These are phyloP conservation scores for Iris pallida DNA, from an alignment of 116 monocot species.

Conservation along the genomic window DNA sequence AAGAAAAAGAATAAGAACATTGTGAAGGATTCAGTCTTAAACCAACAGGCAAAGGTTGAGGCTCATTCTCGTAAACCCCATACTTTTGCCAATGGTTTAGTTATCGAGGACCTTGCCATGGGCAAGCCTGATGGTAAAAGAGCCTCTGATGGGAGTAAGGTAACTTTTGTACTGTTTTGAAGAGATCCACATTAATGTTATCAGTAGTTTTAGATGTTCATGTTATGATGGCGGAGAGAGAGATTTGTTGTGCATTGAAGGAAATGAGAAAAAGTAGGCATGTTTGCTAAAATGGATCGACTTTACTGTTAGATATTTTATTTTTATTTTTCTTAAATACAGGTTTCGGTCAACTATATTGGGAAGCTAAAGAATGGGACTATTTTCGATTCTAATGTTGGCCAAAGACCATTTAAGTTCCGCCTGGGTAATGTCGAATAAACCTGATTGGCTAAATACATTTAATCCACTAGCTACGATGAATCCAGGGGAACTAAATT, in stretches of 20 bases:
- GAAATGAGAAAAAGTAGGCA: too few species aligned
- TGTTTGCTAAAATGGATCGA: too few species aligned
- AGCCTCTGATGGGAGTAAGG: constrained; percentile 78
- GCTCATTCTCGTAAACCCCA: constrained; percentile 21
- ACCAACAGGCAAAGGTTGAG: constrained; percentile 11
- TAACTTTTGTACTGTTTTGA: constrained; percentile 12
- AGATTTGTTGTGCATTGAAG: too few species aligned
- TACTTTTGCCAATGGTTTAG: constrained; percentile 65
- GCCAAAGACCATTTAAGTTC: constrained; percentile 66
- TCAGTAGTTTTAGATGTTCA: too few species aligned
- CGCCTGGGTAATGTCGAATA: constrained; percentile 60
- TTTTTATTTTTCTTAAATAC: background rate
- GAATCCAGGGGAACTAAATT: background rate
- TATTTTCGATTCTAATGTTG: constrained; percentile 75
- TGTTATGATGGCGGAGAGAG: too few species aligned
- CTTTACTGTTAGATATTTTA: too few species aligned
- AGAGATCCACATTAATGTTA: background rate
- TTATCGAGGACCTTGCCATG: constrained; percentile 76
- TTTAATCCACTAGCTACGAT: background rate
- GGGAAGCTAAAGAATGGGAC: constrained; percentile 83
- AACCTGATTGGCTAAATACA: background rate
- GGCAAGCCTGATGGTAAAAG: constrained; percentile 84
- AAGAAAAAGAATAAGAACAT: constrained; percentile 39
- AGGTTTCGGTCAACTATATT: constrained; percentile 80
- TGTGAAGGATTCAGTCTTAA: constrained; percentile 16